phyloP scores from a whole-genome alignment of 768 basidiomycete species.

The Saitozyma sp. region DNA sequence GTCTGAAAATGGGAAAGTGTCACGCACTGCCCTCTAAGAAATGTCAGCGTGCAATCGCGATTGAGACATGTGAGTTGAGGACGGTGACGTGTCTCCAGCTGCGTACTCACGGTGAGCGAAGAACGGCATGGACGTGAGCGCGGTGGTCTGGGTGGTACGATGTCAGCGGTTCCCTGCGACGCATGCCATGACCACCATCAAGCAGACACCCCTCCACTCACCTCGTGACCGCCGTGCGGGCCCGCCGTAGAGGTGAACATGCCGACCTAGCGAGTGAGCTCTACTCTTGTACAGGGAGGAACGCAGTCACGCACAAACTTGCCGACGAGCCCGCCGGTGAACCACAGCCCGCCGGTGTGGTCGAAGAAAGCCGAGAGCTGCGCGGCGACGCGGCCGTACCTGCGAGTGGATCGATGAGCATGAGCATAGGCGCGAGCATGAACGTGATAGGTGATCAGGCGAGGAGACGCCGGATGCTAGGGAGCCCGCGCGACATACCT shows the following conservation, averaged over 20 bases:
- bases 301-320: slow-evolving; percentile 55
- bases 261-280: slow-evolving; percentile 55
- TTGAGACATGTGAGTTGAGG: neutral
- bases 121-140: slow-evolving; percentile 60
- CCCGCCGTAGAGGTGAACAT: slow-evolving; percentile 71
- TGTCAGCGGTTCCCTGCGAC: slow-evolving; percentile 1
- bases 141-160: slow-evolving; percentile 43
- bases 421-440: slow-evolving; percentile 54
- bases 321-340: slow-evolving; percentile 62
- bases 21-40: slow-evolving; percentile 27
- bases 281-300: neutral
- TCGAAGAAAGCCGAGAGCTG: slow-evolving; percentile 59
- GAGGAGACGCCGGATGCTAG: neutral
- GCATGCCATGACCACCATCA: neutral
- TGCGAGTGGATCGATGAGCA: slow-evolving; percentile 56
- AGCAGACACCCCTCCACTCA: slow-evolving; percentile 3
- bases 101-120: slow-evolving; percentile 58
- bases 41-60: neutral
- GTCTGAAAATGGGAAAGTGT: neutral
- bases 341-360: slow-evolving; percentile 60
- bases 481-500: slow-evolving; percentile 11
- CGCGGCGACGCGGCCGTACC: slow-evolving; percentile 47
- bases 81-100: no score
- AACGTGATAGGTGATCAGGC: neutral
- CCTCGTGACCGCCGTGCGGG: slow-evolving; percentile 74